Evolutionary conservation across 805 yeast genomes (phyloP).

Genomic region (Candida michaelii): DNA sequence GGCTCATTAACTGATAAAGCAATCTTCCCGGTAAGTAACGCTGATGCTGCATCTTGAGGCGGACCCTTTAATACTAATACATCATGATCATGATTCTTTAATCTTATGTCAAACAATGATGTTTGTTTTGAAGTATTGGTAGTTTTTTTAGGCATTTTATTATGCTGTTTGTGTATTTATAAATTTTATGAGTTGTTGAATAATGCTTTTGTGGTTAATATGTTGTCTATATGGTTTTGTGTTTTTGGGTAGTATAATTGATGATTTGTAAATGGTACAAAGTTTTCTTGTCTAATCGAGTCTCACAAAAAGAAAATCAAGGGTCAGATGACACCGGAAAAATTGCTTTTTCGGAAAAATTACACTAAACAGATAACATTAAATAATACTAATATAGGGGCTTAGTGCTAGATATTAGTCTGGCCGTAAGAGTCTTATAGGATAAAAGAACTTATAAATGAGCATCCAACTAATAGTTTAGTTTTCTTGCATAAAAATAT

Average conservation of each 20-base stretch:
- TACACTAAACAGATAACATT: neutral
- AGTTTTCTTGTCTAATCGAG: neutral
- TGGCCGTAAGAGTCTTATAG: too few species aligned
- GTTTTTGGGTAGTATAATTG: too few species aligned
- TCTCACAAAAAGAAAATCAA: conserved; percentile 4
- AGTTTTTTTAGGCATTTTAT: conserved; percentile 15
- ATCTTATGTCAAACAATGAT: conserved; percentile 48
- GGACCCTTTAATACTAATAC: conserved; percentile 80
- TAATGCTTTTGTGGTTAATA: too few species aligned
- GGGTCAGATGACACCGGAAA: conserved; percentile 5
- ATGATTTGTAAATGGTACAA: neutral
- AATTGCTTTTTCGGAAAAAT: conserved; percentile 7
- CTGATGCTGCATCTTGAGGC: conserved; percentile 74
- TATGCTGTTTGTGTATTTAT: too few species aligned
- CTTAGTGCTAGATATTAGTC: too few species aligned
- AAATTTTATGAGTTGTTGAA: too few species aligned
- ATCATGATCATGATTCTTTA: conserved; percentile 70
- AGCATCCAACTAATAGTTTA: neutral
- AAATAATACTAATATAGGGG: neutral
- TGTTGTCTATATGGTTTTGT: too few species aligned
- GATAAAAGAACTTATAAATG: too few species aligned
- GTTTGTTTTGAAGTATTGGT: conserved; percentile 23
- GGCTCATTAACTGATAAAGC: conserved; percentile 78
- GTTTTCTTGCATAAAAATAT: neutral
- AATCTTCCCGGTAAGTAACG: conserved; percentile 71